Evolutionary conservation across 805 yeast species (phyloP).

Genomic region (Tetrapisispora phaffii): DNA sequence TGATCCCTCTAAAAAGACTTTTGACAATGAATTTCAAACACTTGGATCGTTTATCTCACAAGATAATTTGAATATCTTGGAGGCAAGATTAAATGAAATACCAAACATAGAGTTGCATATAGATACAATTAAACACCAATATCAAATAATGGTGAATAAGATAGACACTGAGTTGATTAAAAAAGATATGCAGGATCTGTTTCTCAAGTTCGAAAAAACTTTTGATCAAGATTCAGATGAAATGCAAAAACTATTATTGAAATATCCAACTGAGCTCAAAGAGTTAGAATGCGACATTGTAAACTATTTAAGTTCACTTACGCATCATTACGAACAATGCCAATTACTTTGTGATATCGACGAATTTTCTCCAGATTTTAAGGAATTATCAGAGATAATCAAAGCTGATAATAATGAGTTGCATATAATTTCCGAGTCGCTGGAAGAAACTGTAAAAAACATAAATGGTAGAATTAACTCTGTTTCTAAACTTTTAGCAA

Average conservation of each 20-base stretch:
- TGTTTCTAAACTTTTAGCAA: constrained; percentile 26
- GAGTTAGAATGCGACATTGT: constrained; percentile 56
- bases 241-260: constrained; percentile 19
- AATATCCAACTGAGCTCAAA: constrained; percentile 6
- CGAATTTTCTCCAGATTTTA: constrained; percentile 24
- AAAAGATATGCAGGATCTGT: constrained; percentile 14
- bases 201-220: constrained; percentile 14
- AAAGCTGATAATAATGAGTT: constrained; percentile 47
- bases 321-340: constrained; percentile 80
- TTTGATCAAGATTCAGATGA: constrained; percentile 19
- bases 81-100: constrained; percentile 27
- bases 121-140: constrained; percentile 24
- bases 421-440: constrained; percentile 43
- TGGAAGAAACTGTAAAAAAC: constrained; percentile 32
- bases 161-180: constrained; percentile 18
- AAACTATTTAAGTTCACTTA: constrained; percentile 53
- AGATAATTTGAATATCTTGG: constrained; percentile 24
- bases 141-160: constrained; percentile 24
- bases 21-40: constrained; percentile 7
- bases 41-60: constrained; percentile 43
- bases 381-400: constrained; percentile 38
- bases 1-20: background rate
- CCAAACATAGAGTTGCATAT: constrained; percentile 25
- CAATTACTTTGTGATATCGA: constrained; percentile 28
- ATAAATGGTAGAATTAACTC: constrained; percentile 15